Base-by-base conservation (phyloP, 2,329 filamentous ascomycete species). In the Decorospora gaudefroyi region DNA sequence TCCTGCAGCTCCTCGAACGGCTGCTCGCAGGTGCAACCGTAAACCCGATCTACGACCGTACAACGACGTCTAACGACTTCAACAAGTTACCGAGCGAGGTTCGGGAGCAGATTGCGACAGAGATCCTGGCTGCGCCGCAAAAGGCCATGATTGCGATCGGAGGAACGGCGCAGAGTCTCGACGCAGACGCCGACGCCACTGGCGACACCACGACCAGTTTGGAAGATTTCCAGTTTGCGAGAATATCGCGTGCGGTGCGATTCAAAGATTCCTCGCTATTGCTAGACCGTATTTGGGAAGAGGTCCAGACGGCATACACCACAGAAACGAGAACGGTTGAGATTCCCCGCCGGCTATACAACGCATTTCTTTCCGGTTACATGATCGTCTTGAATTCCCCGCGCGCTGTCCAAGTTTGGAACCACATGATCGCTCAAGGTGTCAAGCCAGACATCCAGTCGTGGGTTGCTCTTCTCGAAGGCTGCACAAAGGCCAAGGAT, bases 401-500 rank as follows among this genome's bases (percentile, higher is more conserved):
- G 21, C 61, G 67, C 8, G 77, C 79, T 1, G 71, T 82, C n/a
- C 69, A 77, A 18, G 72, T 81, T 3, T 83, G 81, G 81, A 80
- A 81, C 43, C 66, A 75, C 46, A 80, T 83, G 76, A 61, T 78
- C 10, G 64, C 71, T 29, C 68, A 79, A 37, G 81, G 79, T 1
- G 63, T 86, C 19, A 67, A 72, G 42, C 85, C 87, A 10, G 83
- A 78, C 5, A 59, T 85, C 41, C 78, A 74, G 55, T 86, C 87
- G 0, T 93, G 87, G 80, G 86, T 83, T 26, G 74, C 81, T 29
- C 86, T 93, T 79, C 80, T 93, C 54, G 77, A 81, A 42, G 88
- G 88, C 1, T 89, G 84, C 69, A 80, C 79, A 61, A 76, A 75
- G 35, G 76, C 81, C 35, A 76, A 76, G 40, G 83, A 89, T 56